phyloP scores from a whole-genome alignment of 805 yeast genomes.

The Yarrowia sp. region DNA sequence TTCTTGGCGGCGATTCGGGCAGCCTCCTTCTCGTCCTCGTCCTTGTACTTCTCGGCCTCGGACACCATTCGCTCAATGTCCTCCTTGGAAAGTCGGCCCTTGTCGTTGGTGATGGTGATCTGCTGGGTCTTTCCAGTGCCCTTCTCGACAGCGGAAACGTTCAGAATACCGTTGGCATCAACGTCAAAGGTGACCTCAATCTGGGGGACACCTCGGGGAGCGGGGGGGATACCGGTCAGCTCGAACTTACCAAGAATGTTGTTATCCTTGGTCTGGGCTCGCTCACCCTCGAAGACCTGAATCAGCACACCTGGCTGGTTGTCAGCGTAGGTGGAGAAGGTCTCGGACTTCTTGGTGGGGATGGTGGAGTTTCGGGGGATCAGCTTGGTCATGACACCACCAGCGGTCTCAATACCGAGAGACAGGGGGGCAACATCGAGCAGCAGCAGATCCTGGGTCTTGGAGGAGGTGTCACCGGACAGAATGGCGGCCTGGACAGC shows the following conservation, averaged over 20 bases:
- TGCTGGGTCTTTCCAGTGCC: constrained; percentile 98
- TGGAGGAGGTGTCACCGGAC: constrained; percentile 94
- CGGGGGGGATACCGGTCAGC: constrained; percentile 95
- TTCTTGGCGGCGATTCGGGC: constrained; percentile 92
- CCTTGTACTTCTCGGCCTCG: constrained; percentile 97
- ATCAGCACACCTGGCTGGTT: constrained; percentile 98
- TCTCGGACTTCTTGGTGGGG: constrained; percentile 97
- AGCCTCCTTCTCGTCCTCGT: constrained; percentile 95
- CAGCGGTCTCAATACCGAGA: constrained; percentile 97
- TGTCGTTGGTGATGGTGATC: constrained; percentile 97
- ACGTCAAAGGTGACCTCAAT: constrained; percentile 96
- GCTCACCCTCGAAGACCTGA: constrained; percentile 98
- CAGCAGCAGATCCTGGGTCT: constrained; percentile 92
- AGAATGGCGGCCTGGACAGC: constrained; percentile 98
- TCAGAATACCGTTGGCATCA: constrained; percentile 97
- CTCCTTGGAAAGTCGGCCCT: constrained; percentile 97
- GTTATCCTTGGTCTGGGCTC: constrained; percentile 95
- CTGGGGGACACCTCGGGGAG: constrained; percentile 99
- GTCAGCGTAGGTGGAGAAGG: constrained; percentile 95
- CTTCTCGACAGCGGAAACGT: constrained; percentile 95
- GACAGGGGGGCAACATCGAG: constrained; percentile 98
- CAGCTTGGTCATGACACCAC: constrained; percentile 98
- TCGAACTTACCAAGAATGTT: constrained; percentile 97
- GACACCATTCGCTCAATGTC: constrained; percentile 97
- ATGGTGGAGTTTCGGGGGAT: constrained; percentile 98